phyloP scores from a whole-genome alignment of 768 basidiomycete genomes.

The Auricularia sp. region DNA sequence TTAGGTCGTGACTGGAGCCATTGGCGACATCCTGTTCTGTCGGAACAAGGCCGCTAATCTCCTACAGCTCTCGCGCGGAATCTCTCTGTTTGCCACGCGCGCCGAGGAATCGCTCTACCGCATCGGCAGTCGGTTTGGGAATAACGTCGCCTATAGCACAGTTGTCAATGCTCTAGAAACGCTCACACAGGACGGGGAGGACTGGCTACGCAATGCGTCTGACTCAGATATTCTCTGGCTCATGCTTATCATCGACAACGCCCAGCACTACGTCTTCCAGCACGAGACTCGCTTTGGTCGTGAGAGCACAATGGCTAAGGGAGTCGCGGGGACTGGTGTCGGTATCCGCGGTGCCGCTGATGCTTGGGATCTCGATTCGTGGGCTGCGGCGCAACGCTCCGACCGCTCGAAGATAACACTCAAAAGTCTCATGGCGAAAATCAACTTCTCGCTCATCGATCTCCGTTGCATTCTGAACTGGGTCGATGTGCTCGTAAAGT shows the following conservation, averaged over 20 bases:
- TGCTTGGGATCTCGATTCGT: slow-evolving; percentile 14
- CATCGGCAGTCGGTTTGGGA: background rate
- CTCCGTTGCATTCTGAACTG: slow-evolving; percentile 20
- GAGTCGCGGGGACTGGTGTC: slow-evolving; percentile 17
- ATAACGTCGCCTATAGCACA: background rate
- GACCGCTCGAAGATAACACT: slow-evolving; percentile 13
- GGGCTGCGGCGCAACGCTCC: slow-evolving; percentile 10
- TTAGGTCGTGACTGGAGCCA: background rate
- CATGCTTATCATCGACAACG: slow-evolving; percentile 10
- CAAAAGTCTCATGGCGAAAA: slow-evolving; percentile 13
- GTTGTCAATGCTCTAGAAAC: background rate
- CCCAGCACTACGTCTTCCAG: slow-evolving; percentile 20
- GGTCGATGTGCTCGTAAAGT: slow-evolving; percentile 19
- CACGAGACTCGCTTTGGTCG: slow-evolving; percentile 21
- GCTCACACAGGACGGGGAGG: background rate
- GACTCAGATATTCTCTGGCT: background rate
- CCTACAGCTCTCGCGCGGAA: background rate
- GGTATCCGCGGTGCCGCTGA: slow-evolving; percentile 10
- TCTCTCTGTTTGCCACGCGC: background rate
- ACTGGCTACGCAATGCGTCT: background rate
- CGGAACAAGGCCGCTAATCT: background rate
- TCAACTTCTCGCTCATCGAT: slow-evolving; percentile 19
- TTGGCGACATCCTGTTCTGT: background rate
- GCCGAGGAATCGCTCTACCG: background rate
- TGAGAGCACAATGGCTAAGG: slow-evolving; percentile 20